Evolutionary conservation across 768 basidiomycete genomes (phyloP).

Genomic region (Rhizopogon vulgaris): DNA sequence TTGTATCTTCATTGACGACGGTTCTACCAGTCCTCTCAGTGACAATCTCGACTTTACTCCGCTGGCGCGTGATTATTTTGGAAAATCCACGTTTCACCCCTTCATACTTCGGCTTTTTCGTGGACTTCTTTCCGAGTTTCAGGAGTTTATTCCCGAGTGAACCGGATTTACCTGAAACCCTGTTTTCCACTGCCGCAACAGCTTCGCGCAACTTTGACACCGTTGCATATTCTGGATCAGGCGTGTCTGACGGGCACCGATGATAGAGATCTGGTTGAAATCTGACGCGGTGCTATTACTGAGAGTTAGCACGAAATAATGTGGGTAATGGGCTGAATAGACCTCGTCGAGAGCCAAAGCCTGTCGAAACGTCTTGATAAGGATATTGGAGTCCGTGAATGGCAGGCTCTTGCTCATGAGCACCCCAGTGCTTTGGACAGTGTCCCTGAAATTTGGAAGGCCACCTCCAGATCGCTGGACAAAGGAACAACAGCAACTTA

Average conservation of each 20-base stretch:
- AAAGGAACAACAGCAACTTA: slow-evolving; percentile 21
- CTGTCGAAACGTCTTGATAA: slow-evolving; percentile 69
- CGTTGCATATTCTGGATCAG: slow-evolving; percentile 24
- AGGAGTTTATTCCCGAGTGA: not conserved
- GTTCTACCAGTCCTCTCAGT: not conserved
- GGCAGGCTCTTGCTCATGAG: slow-evolving; percentile 56
- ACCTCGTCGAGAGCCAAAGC: slow-evolving; percentile 78
- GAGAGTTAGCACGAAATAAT: slow-evolving; percentile 6
- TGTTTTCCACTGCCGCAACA: not conserved
- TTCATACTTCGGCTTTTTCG: not conserved
- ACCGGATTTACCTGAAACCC: not conserved
- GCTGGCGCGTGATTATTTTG: not conserved
- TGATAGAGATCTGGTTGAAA: slow-evolving; percentile 64
- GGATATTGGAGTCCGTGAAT: slow-evolving; percentile 56
- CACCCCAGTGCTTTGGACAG: slow-evolving; percentile 70
- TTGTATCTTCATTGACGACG: not conserved
- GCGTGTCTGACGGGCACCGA: slow-evolving; percentile 19
- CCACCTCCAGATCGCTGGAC: slow-evolving; percentile 1
- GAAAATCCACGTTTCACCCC: not conserved
- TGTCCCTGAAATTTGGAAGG: slow-evolving; percentile 47
- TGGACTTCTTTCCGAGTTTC: not conserved
- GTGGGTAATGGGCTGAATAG: slow-evolving; percentile 1
- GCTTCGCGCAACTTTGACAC: not conserved
- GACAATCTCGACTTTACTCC: not conserved
- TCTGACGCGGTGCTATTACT: slow-evolving; percentile 51